Conservation (phyloP, 257 asterid species). For the Capsicum chinense region DNA sequence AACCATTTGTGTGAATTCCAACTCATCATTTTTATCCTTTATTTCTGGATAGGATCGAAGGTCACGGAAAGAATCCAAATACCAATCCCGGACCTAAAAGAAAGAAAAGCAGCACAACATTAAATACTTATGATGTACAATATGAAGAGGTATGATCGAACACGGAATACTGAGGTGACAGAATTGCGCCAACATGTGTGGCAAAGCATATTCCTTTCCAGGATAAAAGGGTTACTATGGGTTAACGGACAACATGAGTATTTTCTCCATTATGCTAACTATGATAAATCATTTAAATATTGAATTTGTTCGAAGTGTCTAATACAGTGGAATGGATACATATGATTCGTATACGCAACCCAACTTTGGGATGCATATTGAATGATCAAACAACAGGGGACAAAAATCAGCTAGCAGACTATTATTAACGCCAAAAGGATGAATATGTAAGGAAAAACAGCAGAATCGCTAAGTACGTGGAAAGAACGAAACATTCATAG, state of each 20-base stretch:
- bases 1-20: constrained; percentile 79
- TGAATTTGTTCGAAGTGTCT: background rate
- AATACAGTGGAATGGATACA: background rate
- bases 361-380: background rate
- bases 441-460: background rate
- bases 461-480: background rate
- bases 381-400: background rate
- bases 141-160: background rate
- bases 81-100: constrained; percentile 79
- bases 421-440: background rate
- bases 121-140: background rate
- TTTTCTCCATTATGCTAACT: background rate
- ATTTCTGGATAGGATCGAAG: constrained; percentile 74
- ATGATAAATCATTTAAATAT: background rate
- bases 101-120: background rate
- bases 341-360: background rate
- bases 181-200: background rate
- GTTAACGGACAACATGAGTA: background rate
- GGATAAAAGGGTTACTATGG: background rate
- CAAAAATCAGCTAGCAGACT: background rate
- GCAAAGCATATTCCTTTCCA: background rate
- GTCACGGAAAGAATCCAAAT: constrained; percentile 92
- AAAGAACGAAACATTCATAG: background rate
- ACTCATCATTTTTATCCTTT: constrained; percentile 68
- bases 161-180: background rate